Percentiles rank a stretch among this genome's conserved stretches.
Conservation (phyloP, 176 grass and related monocot genomes). For the Otatea glauca region DNA sequence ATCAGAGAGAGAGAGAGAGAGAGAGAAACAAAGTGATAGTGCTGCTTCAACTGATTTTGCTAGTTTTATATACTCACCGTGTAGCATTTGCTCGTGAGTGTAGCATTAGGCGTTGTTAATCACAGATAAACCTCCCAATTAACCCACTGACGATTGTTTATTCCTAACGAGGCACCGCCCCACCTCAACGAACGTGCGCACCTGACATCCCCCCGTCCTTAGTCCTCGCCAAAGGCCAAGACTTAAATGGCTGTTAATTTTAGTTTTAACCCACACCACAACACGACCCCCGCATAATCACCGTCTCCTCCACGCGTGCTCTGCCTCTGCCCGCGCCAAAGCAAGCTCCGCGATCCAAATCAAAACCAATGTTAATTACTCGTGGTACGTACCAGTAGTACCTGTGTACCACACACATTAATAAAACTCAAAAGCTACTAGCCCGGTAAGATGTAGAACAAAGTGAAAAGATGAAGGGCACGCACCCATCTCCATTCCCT, state of each 20-base stretch:
- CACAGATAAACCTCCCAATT: slow-evolving; percentile 12
- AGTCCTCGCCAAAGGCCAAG: slow-evolving; percentile 34
- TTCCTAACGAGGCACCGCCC: slow-evolving; percentile 68
- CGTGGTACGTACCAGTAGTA: background rate
- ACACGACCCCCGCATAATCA: slow-evolving; percentile 26
- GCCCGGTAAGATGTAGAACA: slow-evolving; percentile 32
- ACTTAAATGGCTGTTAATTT: slow-evolving; percentile 30
- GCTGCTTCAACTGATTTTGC: background rate
- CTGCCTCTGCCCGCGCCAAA: slow-evolving; percentile 7
- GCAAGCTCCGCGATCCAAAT: background rate
- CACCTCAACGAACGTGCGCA: slow-evolving; percentile 53
- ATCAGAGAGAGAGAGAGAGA: background rate
- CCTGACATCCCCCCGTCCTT: slow-evolving; percentile 47
- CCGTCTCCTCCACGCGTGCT: slow-evolving; percentile 27
- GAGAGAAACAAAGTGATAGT: too few species aligned
- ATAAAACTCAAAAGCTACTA: slow-evolving; percentile 39
- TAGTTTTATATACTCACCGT: background rate
- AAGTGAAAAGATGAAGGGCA: slow-evolving; percentile 69
- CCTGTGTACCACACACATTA: slow-evolving; percentile 2
- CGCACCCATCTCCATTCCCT: slow-evolving; percentile 30
- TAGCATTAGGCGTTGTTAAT: slow-evolving; percentile 44
- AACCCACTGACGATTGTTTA: slow-evolving; percentile 68
- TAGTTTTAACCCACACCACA: background rate
- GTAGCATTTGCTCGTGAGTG: slow-evolving; percentile 18
- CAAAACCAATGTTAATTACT: slow-evolving; percentile 14